Evolutionary conservation across 768 basidiomycete species (phyloP).

Genomic region (Calocera cornea): DNA sequence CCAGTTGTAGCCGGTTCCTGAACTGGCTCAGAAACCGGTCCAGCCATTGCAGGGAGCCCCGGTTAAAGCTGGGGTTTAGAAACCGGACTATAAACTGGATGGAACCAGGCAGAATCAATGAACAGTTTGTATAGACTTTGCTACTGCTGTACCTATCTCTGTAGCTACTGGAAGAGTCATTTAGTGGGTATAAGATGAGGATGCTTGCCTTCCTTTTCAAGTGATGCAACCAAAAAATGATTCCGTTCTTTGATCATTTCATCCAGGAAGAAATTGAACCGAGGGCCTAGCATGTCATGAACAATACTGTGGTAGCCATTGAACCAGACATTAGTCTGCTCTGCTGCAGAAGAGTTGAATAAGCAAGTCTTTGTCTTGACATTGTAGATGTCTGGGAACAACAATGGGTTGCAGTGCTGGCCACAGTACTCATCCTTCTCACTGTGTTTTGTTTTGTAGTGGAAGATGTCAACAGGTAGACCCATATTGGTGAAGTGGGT

Average conservation of each 20-base stretch:
- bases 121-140: too few relatives aligned
- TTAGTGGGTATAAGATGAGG: neutral
- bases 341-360: conserved; percentile 27
- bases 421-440: conserved; percentile 19
- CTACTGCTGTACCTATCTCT: too few relatives aligned
- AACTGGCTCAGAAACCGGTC: too few relatives aligned
- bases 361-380: conserved; percentile 21
- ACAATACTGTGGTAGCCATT: conserved; percentile 24
- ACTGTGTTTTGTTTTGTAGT: conserved; percentile 28
- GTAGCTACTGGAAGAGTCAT: neutral
- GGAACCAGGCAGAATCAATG: too few relatives aligned
- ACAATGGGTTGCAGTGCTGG: conserved; percentile 21
- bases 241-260: conserved; percentile 27
- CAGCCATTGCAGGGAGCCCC: too few relatives aligned
- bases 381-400: conserved; percentile 21
- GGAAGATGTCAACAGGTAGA: conserved; percentile 28
- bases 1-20: too few relatives aligned
- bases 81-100: too few relatives aligned
- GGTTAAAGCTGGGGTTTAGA: too few relatives aligned
- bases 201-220: neutral
- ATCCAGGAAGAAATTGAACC: conserved; percentile 29
- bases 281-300: conserved; percentile 20
- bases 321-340: conserved; percentile 30
- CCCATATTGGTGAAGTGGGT: conserved; percentile 7
- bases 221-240: conserved; percentile 10